phyloP scores from a whole-genome alignment of 2,329 filamentous ascomycete species.

The Sphaerostilbella broomeana region DNA sequence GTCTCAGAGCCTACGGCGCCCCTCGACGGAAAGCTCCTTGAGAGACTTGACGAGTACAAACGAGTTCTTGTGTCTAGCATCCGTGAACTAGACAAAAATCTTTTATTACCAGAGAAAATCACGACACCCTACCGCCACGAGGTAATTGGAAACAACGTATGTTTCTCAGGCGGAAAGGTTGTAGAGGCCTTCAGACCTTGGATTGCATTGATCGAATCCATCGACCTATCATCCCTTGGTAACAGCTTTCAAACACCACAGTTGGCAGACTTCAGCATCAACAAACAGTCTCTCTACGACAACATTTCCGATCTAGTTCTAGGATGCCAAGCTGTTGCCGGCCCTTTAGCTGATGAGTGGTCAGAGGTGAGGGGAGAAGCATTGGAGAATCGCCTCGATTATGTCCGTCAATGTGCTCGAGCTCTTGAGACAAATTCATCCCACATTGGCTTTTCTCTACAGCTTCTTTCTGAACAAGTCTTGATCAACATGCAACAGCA shows the following conservation, averaged over 20 bases:
- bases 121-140: slow-evolving; percentile 73
- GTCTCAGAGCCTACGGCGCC: slow-evolving; percentile 62
- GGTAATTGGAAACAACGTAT: slow-evolving; percentile 74
- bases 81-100: slow-evolving; percentile 77
- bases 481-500: slow-evolving; percentile 47
- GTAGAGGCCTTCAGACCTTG: slow-evolving; percentile 86
- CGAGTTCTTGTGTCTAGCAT: slow-evolving; percentile 79
- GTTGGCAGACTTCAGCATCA: slow-evolving; percentile 75
- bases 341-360: slow-evolving; percentile 92
- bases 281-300: slow-evolving; percentile 93
- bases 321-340: slow-evolving; percentile 84
- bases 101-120: slow-evolving; percentile 72
- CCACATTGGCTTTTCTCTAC: slow-evolving; percentile 80
- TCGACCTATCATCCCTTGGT: slow-evolving; percentile 75
- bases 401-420: slow-evolving; percentile 68
- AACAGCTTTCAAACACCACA: slow-evolving; percentile 78
- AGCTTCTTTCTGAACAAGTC: slow-evolving; percentile 78
- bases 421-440: slow-evolving; percentile 81
- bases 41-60: slow-evolving; percentile 79
- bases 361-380: slow-evolving; percentile 84
- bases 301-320: slow-evolving; percentile 83
- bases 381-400: slow-evolving; percentile 76
- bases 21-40: slow-evolving; percentile 71
- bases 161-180: slow-evolving; percentile 68
- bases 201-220: slow-evolving; percentile 83